These are phyloP conservation scores for Sporothrix pallida DNA, from an alignment of 2,329 filamentous ascomycete genomes.

Conservation along the genomic window DNA sequence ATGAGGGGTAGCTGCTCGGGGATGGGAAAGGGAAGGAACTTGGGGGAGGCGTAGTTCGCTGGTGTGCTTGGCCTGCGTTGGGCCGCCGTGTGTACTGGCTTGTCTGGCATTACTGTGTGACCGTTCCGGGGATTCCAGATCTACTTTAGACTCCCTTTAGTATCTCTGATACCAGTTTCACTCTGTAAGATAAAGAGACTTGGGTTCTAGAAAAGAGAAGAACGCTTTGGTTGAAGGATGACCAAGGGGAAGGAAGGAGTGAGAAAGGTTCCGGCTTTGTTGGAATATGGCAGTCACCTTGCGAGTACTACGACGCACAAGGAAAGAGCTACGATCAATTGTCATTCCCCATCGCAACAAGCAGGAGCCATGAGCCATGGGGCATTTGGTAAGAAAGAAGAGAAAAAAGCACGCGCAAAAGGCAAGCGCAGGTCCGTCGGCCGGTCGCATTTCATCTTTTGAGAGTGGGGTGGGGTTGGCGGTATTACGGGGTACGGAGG, in stretches of 20 bases:
- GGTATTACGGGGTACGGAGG: conserved; percentile 11
- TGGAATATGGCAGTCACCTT: not conserved
- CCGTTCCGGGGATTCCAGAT: conserved; percentile 7
- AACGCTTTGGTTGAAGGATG: not conserved
- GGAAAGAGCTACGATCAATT: not conserved
- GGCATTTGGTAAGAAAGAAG: not conserved
- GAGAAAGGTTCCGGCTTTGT: not conserved
- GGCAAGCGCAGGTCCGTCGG: not conserved
- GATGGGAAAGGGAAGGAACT: not conserved
- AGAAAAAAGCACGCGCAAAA: conserved; percentile 1
- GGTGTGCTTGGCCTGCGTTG: not conserved
- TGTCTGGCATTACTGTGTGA: conserved; percentile 11
- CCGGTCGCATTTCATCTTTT: not conserved
- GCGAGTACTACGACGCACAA: not conserved
- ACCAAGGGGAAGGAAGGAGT: not conserved
- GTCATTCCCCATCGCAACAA: not conserved
- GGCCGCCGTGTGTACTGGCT: not conserved
- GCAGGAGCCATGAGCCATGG: not conserved
- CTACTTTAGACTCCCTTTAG: no score
- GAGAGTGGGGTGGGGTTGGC: conserved; percentile 3
- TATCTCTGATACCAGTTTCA: not conserved
- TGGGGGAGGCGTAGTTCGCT: conserved; percentile 9
- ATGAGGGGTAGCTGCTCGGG: conserved; percentile 14
- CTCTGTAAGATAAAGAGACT: not conserved
- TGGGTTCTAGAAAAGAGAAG: not conserved